Percentiles rank a stretch among this genome's conserved stretches.
Evolutionary conservation across 495 filamentous ascomycete species (phyloP).

Genomic region (Xylaria acuta): DNA sequence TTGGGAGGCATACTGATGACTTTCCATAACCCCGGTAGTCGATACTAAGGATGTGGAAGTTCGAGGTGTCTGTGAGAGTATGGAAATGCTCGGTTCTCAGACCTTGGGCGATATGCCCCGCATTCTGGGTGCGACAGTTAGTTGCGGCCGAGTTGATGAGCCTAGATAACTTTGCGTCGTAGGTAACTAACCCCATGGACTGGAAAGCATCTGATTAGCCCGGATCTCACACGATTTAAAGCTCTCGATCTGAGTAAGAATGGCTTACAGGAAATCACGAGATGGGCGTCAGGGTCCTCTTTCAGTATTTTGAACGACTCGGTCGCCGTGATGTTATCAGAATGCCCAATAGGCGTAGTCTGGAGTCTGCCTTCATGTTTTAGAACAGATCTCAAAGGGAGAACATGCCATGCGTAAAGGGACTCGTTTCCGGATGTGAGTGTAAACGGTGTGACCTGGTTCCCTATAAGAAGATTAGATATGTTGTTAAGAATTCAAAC

Average conservation of each 20-base stretch:
- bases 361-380: slow-evolving; percentile 61
- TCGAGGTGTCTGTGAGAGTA: slow-evolving; percentile 62
- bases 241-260: not conserved
- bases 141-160: slow-evolving; percentile 15
- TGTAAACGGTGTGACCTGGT: slow-evolving; percentile 72
- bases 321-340: slow-evolving; percentile 60
- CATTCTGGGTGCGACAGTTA: slow-evolving; percentile 48
- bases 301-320: slow-evolving; percentile 64
- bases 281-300: slow-evolving; percentile 64
- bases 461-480: slow-evolving; percentile 46
- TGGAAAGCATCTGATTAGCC: slow-evolving; percentile 26
- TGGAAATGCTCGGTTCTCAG: slow-evolving; percentile 68
- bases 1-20: slow-evolving; percentile 54
- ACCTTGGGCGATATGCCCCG: slow-evolving; percentile 69
- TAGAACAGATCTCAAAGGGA: slow-evolving; percentile 68
- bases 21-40: slow-evolving; percentile 92
- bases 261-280: slow-evolving; percentile 63
- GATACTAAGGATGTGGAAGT: slow-evolving; percentile 66
- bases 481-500: not conserved
- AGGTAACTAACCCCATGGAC: slow-evolving; percentile 52
- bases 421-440: slow-evolving; percentile 63
- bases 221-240: not conserved
- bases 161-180: not conserved
- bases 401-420: slow-evolving; percentile 75
- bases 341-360: slow-evolving; percentile 56